A percentile compares a stretch with the other conserved stretches of the same genome.
phyloP scores from a whole-genome alignment of 129 eudicot species.

The Mikania micrantha region DNA sequence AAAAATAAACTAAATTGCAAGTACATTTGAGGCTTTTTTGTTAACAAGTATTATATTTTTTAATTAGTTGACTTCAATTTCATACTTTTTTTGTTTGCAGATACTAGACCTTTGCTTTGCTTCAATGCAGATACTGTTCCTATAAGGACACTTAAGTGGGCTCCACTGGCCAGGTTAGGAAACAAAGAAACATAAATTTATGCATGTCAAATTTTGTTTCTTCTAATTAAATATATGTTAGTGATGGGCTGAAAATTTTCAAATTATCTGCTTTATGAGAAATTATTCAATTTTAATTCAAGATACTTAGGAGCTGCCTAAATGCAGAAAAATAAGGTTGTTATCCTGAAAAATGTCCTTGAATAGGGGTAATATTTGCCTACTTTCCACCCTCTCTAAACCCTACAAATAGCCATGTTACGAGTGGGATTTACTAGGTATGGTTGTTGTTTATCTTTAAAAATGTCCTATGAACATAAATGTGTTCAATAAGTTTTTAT shows the following conservation, averaged over 20 bases:
- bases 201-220: background rate
- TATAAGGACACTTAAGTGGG: conserved; percentile 87
- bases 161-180: conserved; percentile 71
- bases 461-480: too few relatives aligned
- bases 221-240: background rate
- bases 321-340: background rate
- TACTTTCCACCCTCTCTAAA: too few relatives aligned
- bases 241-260: background rate
- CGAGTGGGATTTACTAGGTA: too few relatives aligned
- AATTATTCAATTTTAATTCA: background rate
- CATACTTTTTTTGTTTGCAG: conserved; percentile 42
- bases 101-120: conserved; percentile 82
- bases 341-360: background rate
- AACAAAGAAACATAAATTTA: background rate
- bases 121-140: conserved; percentile 89
- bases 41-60: background rate
- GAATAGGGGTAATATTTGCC: too few relatives aligned
- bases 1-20: background rate
- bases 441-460: too few relatives aligned
- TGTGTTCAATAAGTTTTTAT: background rate
- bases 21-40: background rate
- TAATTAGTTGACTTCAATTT: conserved; percentile 16
- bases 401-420: too few relatives aligned
- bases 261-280: background rate
- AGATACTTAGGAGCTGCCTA: background rate